Base-by-base conservation (phyloP, 2,329 filamentous ascomycete species). In the Colletotrichum cordylinicola region DNA sequence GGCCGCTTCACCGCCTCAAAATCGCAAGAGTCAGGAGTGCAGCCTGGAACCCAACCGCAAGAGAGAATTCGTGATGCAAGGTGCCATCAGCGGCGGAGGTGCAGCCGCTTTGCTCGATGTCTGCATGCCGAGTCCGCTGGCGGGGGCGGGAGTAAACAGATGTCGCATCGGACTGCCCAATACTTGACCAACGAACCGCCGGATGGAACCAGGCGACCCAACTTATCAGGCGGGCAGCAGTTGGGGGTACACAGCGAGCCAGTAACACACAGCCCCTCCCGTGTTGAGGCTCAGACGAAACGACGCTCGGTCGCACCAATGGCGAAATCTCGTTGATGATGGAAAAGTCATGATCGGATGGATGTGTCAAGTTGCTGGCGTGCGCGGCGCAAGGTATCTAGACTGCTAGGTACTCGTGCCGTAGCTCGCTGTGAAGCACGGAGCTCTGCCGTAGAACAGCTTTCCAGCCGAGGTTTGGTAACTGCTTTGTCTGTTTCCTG, bases 151-250 rank as follows among this genome's bases (percentile, higher is more conserved):
- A 52, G 13, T 39, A 21, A 21, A 37, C 61, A 62, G n/a, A 58
- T 21, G 27, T 66, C 74, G 70, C 74, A 74, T 76, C 64, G 64
- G 58, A 69, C 35, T 76, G 64, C 74, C 39, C 29, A 37, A 60
- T 37, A 29, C 64, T 24, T 43, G 33, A 21, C 39, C n/a, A 56
- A 4, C 21, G n/a, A 24, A 29, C 16, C 56, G n/a, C 24, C 16
- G 27, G 31, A 24, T 9, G 5, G 8, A 29, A 18, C 24, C n/a
- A 29, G 55, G 55, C 27, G 55, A 58, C 29, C 48, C 43, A 33
- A 69, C 13, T n/a, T 16, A 27, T 16, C 48, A 33, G 56, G 56
- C 37, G 33, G 39, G 35, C 21, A 61, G 71, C 71, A 69, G 55
- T n/a, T 21, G 24, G 35, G 43, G 62, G 56, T 4, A 62, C 35